These are phyloP conservation scores for Aspergillus sp. DNA, from an alignment of 2,329 filamentous ascomycete genomes.

Conservation along the genomic window DNA sequence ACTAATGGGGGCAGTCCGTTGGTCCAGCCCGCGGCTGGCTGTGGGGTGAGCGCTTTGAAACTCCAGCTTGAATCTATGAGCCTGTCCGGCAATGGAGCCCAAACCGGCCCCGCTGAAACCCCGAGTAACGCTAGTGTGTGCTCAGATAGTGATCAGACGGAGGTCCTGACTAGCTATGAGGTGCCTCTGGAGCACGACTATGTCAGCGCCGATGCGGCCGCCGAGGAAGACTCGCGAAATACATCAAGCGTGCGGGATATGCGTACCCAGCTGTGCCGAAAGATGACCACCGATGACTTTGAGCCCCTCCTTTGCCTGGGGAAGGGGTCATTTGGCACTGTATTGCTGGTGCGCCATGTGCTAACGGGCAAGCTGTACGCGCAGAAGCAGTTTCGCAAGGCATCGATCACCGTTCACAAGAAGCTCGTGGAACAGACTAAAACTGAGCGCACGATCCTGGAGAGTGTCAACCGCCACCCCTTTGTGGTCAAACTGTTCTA, in stretches of 20 bases:
- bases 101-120: conserved; percentile 51
- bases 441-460: conserved; percentile 90
- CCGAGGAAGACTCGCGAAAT: conserved; percentile 35
- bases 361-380: conserved; percentile 87
- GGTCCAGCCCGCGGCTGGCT: conserved; percentile 54
- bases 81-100: conserved; percentile 62
- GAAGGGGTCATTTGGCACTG: conserved; percentile 94
- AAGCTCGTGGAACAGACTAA: conserved; percentile 95
- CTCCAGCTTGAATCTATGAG: conserved; percentile 77
- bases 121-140: conserved; percentile 61
- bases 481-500: conserved; percentile 99
- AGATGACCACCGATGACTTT: conserved; percentile 92
- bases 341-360: conserved; percentile 87
- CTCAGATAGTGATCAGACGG: conserved; percentile 66
- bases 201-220: conserved; percentile 60
- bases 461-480: conserved; percentile 93
- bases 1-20: conserved; percentile 47
- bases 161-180: conserved; percentile 78
- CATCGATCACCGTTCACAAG: conserved; percentile 91
- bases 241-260: conserved; percentile 58
- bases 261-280: conserved; percentile 60
- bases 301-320: conserved; percentile 87
- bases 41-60: conserved; percentile 81
- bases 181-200: conserved; percentile 84
- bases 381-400: conserved; percentile 98